These are phyloP conservation scores for Novakomyces olei DNA, from an alignment of 805 yeast species.

Conservation along the genomic window DNA sequence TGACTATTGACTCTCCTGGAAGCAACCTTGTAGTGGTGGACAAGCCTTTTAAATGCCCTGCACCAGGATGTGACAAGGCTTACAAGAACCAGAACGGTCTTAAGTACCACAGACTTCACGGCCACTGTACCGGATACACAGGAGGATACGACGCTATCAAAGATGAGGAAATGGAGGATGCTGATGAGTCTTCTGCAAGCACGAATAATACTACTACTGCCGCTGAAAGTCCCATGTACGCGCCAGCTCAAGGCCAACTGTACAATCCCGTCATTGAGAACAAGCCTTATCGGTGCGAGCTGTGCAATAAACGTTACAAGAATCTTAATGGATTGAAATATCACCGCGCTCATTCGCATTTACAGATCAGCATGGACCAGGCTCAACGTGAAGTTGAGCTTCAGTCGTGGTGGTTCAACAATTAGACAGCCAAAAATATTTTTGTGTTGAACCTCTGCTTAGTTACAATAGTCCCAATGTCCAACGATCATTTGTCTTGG, in stretches of 20 bases:
- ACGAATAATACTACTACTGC: not conserved
- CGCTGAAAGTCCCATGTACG: not conserved
- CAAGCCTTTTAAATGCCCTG: conserved; percentile 93
- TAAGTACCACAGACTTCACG: conserved; percentile 79
- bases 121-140: conserved; percentile 22
- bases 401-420: too few species aligned
- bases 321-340: conserved; percentile 89
- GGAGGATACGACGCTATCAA: too few species aligned
- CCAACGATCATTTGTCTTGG: too few species aligned
- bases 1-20: conserved; percentile 3
- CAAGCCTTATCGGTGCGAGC: conserved; percentile 95
- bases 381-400: conserved; percentile 4
- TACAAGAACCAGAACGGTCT: conserved; percentile 94
- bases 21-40: conserved; percentile 26
- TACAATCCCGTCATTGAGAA: conserved; percentile 90
- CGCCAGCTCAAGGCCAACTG: not conserved
- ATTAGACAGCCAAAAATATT: too few species aligned
- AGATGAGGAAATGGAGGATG: too few species aligned
- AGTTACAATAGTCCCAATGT: too few species aligned
- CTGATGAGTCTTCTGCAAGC: too few species aligned
- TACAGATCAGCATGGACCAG: conserved; percentile 2
- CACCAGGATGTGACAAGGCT: conserved; percentile 91
- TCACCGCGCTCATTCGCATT: conserved; percentile 77
- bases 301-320: conserved; percentile 92
- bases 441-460: too few species aligned